Evolutionary conservation across 2,329 filamentous ascomycete genomes (phyloP).

Genomic region (Hawksworthiomyces lignivorus): DNA sequence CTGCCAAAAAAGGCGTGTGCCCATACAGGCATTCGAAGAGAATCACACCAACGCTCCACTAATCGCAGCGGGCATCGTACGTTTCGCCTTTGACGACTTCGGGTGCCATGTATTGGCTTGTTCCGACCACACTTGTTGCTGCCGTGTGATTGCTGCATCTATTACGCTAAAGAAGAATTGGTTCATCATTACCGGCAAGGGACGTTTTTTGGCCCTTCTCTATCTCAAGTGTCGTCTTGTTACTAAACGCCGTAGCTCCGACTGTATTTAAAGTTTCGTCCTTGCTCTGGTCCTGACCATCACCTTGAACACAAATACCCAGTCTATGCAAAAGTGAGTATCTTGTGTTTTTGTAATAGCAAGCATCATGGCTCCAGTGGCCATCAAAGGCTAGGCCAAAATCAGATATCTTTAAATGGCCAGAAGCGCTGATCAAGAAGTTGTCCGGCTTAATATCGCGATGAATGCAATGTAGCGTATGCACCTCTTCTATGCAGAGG

Average conservation of each 20-base stretch:
- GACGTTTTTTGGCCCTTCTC: constrained; percentile 30
- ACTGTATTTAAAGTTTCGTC: constrained; percentile 1
- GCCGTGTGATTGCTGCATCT: constrained; percentile 60
- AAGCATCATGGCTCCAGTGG: constrained; percentile 85
- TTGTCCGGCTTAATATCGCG: constrained; percentile 97
- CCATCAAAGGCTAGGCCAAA: constrained; percentile 94
- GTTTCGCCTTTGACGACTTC: constrained; percentile 75
- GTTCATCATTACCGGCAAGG: constrained; percentile 28
- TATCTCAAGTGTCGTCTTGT: constrained; percentile 30
- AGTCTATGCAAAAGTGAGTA: constrained; percentile 72
- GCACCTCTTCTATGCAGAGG: constrained; percentile 85
- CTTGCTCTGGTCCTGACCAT: constrained; percentile 55
- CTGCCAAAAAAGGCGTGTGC: constrained; percentile 79
- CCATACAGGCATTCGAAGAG: constrained; percentile 92
- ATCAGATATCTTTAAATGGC: constrained; percentile 91
- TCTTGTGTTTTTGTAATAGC: constrained; percentile 77
- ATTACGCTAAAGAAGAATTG: constrained; percentile 63
- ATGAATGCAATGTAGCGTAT: constrained; percentile 84
- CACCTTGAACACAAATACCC: constrained; percentile 65
- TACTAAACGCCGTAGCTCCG: constrained; percentile 24
- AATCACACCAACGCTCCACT: constrained; percentile 94
- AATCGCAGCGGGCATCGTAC: constrained; percentile 93
- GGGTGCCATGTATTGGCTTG: constrained; percentile 97
- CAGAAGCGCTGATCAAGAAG: constrained; percentile 80
- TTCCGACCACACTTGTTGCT: constrained; percentile 83